These are phyloP conservation scores for Rhodotorula toruloides DNA, from an alignment of 768 basidiomycete genomes.

Conservation along the genomic window DNA sequence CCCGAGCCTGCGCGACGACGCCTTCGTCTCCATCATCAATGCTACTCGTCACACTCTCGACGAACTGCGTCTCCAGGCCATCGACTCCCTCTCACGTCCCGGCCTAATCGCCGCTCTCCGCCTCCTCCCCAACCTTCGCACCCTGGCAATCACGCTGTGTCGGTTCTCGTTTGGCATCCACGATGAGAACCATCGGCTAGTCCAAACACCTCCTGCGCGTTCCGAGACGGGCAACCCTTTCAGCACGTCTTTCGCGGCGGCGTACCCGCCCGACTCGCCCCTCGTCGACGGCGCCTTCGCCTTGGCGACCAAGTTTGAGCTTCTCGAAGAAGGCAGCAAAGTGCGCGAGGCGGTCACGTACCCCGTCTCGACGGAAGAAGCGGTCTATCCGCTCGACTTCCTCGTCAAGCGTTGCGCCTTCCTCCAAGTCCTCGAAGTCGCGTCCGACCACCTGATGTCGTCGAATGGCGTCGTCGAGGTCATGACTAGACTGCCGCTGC, in stretches of 20 bases:
- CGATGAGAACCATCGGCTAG: too few species aligned
- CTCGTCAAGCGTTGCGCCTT: neutral
- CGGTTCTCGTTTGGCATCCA: neutral
- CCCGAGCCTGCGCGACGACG: neutral
- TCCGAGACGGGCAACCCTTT: too few species aligned
- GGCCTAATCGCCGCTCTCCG: neutral
- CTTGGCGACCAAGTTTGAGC: too few species aligned
- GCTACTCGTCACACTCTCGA: neutral
- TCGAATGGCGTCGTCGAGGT: neutral
- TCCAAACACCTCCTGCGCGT: too few species aligned
- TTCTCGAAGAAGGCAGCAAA: too few species aligned
- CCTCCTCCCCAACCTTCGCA: neutral
- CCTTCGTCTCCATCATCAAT: neutral
- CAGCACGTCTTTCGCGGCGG: too few species aligned
- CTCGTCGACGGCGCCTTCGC: too few species aligned
- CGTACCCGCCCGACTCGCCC: too few species aligned
- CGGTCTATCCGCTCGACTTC: neutral
- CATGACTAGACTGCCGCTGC: neutral
- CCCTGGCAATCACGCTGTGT: neutral
- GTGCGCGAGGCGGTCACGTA: neutral
- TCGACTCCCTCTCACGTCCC: neutral
- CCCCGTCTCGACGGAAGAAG: neutral
- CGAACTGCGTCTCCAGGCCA: neutral
- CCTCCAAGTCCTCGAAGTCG: conserved; percentile 3
- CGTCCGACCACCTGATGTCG: neutral